These are phyloP conservation scores for Phlebiopsis gigantea DNA, from an alignment of 768 basidiomycete genomes.

Conservation along the genomic window DNA sequence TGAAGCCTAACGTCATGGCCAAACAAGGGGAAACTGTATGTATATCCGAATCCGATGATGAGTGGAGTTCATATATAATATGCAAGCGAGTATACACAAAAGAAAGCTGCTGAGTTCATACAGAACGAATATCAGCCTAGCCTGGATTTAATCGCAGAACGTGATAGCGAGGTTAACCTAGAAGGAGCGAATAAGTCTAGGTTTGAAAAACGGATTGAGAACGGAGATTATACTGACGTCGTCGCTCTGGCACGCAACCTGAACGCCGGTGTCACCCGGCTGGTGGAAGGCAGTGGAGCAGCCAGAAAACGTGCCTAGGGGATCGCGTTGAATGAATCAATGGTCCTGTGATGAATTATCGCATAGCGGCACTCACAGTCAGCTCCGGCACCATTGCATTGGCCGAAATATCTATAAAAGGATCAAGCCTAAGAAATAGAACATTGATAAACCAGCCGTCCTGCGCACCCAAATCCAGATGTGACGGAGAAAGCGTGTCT, in stretches of 20 bases:
- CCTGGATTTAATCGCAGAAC: background rate
- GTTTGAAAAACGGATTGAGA: too few relatives aligned
- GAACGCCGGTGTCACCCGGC: constrained; percentile 31
- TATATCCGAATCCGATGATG: too few relatives aligned
- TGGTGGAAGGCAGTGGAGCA: constrained; percentile 35
- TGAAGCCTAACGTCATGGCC: too few relatives aligned
- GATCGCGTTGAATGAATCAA: too few relatives aligned
- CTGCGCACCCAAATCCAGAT: constrained; percentile 32
- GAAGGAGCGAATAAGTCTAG: background rate
- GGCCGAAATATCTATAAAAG: constrained; percentile 32
- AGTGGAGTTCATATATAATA: too few relatives aligned
- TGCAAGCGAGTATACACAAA: too few relatives aligned
- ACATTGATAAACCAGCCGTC: background rate
- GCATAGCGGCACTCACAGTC: constrained; percentile 30
- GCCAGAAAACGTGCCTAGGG: constrained; percentile 30
- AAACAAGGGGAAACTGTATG: too few relatives aligned
- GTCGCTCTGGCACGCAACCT: constrained; percentile 33
- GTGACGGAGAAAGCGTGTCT: constrained; percentile 38
- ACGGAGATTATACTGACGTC: constrained; percentile 29
- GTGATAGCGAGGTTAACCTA: background rate
- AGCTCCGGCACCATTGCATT: constrained; percentile 38
- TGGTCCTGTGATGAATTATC: background rate
- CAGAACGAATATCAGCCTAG: too few relatives aligned
- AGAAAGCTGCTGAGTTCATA: too few relatives aligned
- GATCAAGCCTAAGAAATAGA: background rate